Base-by-base conservation (phyloP, 2,329 filamentous ascomycete species). In the Neonectria hederae region DNA sequence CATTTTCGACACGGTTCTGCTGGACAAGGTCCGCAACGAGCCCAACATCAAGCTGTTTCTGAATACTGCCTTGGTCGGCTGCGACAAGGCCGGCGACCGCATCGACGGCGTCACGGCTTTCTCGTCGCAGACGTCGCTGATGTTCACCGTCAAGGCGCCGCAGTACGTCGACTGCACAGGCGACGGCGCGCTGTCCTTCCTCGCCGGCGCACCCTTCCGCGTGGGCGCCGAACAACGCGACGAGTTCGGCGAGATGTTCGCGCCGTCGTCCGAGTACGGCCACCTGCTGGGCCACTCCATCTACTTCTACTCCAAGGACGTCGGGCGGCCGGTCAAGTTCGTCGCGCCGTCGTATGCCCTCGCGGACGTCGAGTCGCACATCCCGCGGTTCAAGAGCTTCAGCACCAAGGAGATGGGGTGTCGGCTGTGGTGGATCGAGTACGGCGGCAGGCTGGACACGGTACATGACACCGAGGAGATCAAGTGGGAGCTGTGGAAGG, bases 101-200 rank as follows among this genome's bases (percentile, higher is more conserved):
- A 73, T 73, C 63, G 59, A 51, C 13, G 26, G 30, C 8, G 53
- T 73, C 59, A 66, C 63, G 53, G 71, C 70, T n/a, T 73, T 73
- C 60, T 70, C 65, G 22, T 68, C 71, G 3, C 71, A 73, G 56
- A 67, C 61, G 5, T 70, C 71, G 4, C 60, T 70, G 14, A 68
- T 68, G 62, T 66, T 66, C 32, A 64, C 54, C n/a, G 56, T 78
- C 63, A 75, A 76, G 69, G 78, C 79, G 5, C 21, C 42, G 3
- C 71, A 72, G 53, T 73, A 60, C 53, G 65, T 70, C 26, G 71
- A 73, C 59, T 73, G 69, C 63, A 73, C 71, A 11, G 71, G 71
- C 11, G 71, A 73, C 35, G 71, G 71, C 45, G 63, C 58, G 13
- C 59, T 73, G 1, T 70, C 71, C 2, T 73, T 73, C 52, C 46